phyloP scores from a whole-genome alignment of 345 rosid genomes.

The Reutealis trisperma region DNA sequence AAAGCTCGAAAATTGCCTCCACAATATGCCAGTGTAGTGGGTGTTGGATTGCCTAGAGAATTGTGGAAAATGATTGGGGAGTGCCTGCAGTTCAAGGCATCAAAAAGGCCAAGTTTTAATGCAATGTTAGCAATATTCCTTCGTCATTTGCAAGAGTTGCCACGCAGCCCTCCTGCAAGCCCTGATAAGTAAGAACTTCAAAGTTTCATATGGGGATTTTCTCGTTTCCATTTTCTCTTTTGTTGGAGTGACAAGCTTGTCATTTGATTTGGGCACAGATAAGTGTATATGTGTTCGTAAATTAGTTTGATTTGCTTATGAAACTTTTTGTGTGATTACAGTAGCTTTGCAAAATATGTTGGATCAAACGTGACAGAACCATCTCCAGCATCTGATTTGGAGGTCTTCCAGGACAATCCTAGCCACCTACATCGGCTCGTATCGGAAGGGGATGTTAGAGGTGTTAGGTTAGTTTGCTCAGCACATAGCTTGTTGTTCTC shows the following conservation, averaged over 20 bases:
- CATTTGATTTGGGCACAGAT: not conserved
- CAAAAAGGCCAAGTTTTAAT: constrained; percentile 84
- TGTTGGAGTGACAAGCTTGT: not conserved
- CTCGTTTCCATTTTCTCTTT: not conserved
- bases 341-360: constrained; percentile 53
- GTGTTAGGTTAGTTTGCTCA: constrained; percentile 72
- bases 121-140: constrained; percentile 90
- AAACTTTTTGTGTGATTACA: constrained; percentile 33
- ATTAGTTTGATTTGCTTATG: constrained; percentile 3
- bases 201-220: constrained; percentile 8
- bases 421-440: constrained; percentile 68
- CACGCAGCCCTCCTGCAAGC: constrained; percentile 86
- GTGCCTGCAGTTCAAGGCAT: constrained; percentile 90
- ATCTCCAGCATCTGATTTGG: constrained; percentile 46
- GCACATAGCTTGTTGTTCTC: constrained; percentile 15
- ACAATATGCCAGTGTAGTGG: constrained; percentile 94
- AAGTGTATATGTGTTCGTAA: not conserved
- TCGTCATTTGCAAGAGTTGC: constrained; percentile 91
- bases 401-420: constrained; percentile 56
- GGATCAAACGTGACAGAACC: constrained; percentile 60
- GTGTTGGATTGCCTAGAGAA: constrained; percentile 94
- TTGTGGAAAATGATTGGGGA: constrained; percentile 99
- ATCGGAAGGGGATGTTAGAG: constrained; percentile 68
- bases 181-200: constrained; percentile 73
- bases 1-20: constrained; percentile 85